These are phyloP conservation scores for Corymbia maculata DNA, from an alignment of 345 rosid genomes.

Conservation along the genomic window DNA sequence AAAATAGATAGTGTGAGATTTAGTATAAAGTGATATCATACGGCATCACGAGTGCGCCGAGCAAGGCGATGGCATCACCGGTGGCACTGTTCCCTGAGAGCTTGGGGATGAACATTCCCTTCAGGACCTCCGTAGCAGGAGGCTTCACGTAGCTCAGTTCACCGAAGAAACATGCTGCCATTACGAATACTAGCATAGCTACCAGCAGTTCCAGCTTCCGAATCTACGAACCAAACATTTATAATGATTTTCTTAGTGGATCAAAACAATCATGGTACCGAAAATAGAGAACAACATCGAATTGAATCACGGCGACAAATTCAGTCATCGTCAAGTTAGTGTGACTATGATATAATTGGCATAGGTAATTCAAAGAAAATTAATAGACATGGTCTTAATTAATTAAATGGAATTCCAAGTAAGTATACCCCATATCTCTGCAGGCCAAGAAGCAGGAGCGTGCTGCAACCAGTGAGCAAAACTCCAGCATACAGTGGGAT, in stretches of 20 bases:
- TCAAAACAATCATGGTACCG: not conserved
- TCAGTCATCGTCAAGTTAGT: too few relatives aligned
- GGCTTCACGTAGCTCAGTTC: not conserved
- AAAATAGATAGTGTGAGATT: not conserved
- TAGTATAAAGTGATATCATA: not conserved
- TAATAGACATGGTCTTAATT: too few relatives aligned
- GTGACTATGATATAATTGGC: too few relatives aligned
- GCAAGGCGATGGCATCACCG: slow-evolving; percentile 1
- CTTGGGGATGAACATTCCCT: slow-evolving; percentile 4
- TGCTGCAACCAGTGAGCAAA: slow-evolving; percentile 42
- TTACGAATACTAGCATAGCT: not conserved
- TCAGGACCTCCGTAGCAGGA: not conserved
- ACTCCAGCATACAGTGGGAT: slow-evolving; percentile 53
- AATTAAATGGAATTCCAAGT: not conserved
- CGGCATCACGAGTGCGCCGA: slow-evolving; percentile 9
- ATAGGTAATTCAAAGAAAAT: too few relatives aligned
- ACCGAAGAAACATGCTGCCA: slow-evolving; percentile 2
- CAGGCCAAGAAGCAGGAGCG: slow-evolving; percentile 52
- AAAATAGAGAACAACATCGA: not conserved
- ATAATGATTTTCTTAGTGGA: not conserved
- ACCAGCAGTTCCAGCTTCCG: slow-evolving; percentile 3
- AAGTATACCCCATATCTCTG: slow-evolving; percentile 47
- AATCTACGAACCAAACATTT: not conserved
- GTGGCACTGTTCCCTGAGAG: not conserved
- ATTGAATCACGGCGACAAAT: not conserved